Evolutionary conservation across 116 monocot genomes (phyloP), one percentile per base, ranked within the genome.

Genomic region (Iris pallida): DNA sequence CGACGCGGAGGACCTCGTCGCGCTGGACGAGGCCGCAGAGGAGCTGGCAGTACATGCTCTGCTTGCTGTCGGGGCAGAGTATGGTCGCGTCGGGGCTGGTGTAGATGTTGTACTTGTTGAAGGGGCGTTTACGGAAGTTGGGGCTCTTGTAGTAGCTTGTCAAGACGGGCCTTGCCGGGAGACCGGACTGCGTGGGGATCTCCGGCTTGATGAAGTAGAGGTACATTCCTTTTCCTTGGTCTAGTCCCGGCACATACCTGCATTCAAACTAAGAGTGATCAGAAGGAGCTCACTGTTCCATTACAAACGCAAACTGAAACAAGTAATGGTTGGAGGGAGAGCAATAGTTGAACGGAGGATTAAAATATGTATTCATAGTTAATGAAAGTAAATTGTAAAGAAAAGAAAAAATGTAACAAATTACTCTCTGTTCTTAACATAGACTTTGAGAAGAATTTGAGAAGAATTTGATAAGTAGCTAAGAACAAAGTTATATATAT

Each of bases 81-180:
- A 92, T 86, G 40, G 86, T 59, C 45, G 62, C 71, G 63, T 81
- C 68, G 0, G 92, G 92, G 79, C 92, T 92, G 43, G 92, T 92
- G 72, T 83, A 83, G 58, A 74, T 62, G 53, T 72, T 80, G 76
- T 52, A 83, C 12, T 44, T 64, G 75, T 81, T 80, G 75, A 78
- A 76, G 4, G 83, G 76, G 19, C 92, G 70, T 52, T 71, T 52
- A 1, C 63, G 55, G 77, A 92, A 92, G 70, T 92, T 60, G 30
- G 57, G 13, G 53, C 88, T 88, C 65, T 88, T 88, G 81, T 92
- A 92, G 78, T 92, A 92, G 77, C 88, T 88, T 0, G 92, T 92
- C 16, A 92, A 86, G 8, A 86, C 92, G 0, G 92, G 88, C 57
- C 88, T 49, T 6, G 85, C 88, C 2, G 45, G 48, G 7, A 92